Base-by-base conservation (phyloP, 164 flowering plant species). In the Vitis vinifera region DNA sequence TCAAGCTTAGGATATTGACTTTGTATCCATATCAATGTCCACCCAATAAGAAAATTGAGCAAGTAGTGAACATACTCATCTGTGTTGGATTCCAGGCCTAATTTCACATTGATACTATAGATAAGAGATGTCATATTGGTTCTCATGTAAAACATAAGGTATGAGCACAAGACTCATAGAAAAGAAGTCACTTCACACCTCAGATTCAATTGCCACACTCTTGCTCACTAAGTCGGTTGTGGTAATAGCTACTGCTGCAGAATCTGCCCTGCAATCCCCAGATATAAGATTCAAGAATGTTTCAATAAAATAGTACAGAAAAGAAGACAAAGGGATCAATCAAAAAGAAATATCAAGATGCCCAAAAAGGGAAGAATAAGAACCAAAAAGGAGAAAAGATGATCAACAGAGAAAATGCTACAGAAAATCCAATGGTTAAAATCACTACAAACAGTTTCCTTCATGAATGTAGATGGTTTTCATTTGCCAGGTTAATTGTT, bases 141-240 rank as follows among this genome's bases (percentile, higher is more conserved):
- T 37, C 44, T 3, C 7, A 37, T 37, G 12, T 11, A 59, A 29
- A 59, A 0, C 8, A 11, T 51, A 63, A 16, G 16, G 10, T n/a
- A 47, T 47, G 14, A n/a, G 29, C 14, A 51, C 3, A 52, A 66
- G 6, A 57, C 0, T 19, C 27, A 59, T 3, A 10, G 7, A 17
- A 59, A 29, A 68, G 27, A 37, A 37, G 44, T 12, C 53, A 3
- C 14, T 17, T 49, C 75, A 66, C 57, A 93, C 98, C 94, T 90
- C 77, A 31, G 84, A 76, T 73, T 91, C 92, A 70, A 90, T 67
- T 14, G 99, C 98, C 59, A 95, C 93, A 80, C 98, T 95, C 87
- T 95, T 95, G 84, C 93, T 93, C 30, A 93, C 99, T 55, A 95
- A 94, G 75, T 95, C 99, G 31, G 98, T 95, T 17, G 99, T 93